Evolutionary conservation across 768 basidiomycete species (phyloP), one percentile per base, ranked within the genome.

Genomic region (Suillus hirtellus): DNA sequence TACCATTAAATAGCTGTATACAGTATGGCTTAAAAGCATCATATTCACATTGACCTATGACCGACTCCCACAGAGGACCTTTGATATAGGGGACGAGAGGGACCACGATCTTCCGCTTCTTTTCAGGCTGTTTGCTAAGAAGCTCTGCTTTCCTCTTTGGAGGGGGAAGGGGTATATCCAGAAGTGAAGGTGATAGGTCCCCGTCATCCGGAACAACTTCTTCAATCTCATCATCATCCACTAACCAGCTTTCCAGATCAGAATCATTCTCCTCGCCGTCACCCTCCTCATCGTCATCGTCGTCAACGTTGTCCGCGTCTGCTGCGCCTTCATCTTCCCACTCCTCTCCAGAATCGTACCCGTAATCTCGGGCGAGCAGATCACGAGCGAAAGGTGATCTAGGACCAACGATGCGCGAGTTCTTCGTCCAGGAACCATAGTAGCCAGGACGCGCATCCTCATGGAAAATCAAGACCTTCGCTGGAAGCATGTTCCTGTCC

Each of bases 331-430:
- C 95, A 63, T 90, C 92, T 66, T 94, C 93, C 97, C 97, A 99
- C 68, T 99, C 97, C 68, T 89, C 94, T 15, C 93, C 96, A 59
- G 93, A 95, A 77, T 99, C 96, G 71, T 96, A 93, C 5, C 85
- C 84, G 73, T 99, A 99, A 75, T 99, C 95, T 60, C 92, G 82
- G 14, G 85, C 82, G 1, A 89, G 78, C 12, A 85, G 80, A 69
- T 99, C 97, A 66, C 85, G 85, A 2, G 83, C 86, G 64, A 96
- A 89, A 1, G 97, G 96, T 19, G 83, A 85, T 17, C 97, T 87
- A 2, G 95, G 89, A 1, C 94, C 90, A 64, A 99, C 86, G 40
- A 86, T 76, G 19, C 81, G 80, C 15, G 95, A 96, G 64, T 81
- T 86, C 60, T 90, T 88, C 9, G 95, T 95, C 89, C 93, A 98